Base-by-base conservation (phyloP, 2,329 filamentous ascomycete genomes). In the Xylariomycetidae sp. region DNA sequence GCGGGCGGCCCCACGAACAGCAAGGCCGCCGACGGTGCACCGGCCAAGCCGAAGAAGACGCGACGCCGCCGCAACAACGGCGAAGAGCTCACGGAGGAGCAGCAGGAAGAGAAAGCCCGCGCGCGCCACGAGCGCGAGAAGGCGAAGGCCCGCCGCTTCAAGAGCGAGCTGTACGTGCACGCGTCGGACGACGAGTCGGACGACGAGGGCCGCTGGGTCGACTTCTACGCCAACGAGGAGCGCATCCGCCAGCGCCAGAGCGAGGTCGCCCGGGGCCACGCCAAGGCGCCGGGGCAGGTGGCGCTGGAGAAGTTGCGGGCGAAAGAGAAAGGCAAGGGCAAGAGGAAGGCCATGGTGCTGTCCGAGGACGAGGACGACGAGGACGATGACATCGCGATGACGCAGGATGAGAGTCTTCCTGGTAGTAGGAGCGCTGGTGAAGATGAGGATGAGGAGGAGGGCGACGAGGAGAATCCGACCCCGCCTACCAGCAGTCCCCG, bases 171-270 rank as follows among this genome's bases (percentile, higher is more conserved):
- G 24, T 90, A 79, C 49, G 83, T 98, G 31, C 76, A 82, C 37
- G 79, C 82, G 23, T 87, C 83, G 46, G 92, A 96, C 54, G 92
- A 96, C 33, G 88, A 95, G 47, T 81, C 74, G n/a, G 87, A 95
- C 50, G 78, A 74, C 20, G 86, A 88, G 12, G 68, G 70, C 31
- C 59, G 66, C 56, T 56, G 52, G 52, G 42, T 48, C 15, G 77
- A 74, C 14, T 95, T 95, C 60, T 95, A 90, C 59, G 78, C 72
- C 3, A 70, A 75, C 12, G 89, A 95, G 60, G 78, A 81, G 56
- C 59, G 57, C 12, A 68, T 82, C 39, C 68, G 84, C 30, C 69
- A 76, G 43, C 72, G 72, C 29, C 63, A 66, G 14, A 63, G 60
- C 33, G 54, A 56, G 10, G 59, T n/a, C 18, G 42, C 37, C 13